A percentile compares a stretch with the other conserved stretches of the same genome.
Evolutionary conservation across 495 filamentous ascomycete genomes (phyloP).

Genomic region (Pyrenula aspistea): DNA sequence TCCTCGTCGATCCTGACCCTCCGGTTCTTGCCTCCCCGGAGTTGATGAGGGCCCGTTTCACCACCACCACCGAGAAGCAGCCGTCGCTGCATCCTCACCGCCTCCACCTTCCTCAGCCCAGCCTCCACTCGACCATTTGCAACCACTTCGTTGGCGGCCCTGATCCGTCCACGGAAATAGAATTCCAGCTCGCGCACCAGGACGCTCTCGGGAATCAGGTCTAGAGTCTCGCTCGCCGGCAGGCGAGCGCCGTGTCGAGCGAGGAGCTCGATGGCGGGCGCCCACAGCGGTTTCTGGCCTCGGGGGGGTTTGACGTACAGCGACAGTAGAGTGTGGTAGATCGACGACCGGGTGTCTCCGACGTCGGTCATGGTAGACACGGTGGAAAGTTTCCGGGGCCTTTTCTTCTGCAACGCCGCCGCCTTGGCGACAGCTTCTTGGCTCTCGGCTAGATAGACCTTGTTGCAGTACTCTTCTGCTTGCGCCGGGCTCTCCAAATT

Average conservation of each 20-base stretch:
- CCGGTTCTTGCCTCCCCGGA: slow-evolving; percentile 49
- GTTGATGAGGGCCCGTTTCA: slow-evolving; percentile 29
- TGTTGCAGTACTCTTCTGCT: slow-evolving; percentile 94
- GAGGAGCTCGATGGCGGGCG: slow-evolving; percentile 73
- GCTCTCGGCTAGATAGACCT: slow-evolving; percentile 52
- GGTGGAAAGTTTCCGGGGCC: not conserved
- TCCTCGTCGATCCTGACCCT: slow-evolving; percentile 76
- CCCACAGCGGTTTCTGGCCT: slow-evolving; percentile 59
- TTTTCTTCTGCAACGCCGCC: slow-evolving; percentile 16
- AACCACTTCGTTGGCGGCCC: slow-evolving; percentile 68
- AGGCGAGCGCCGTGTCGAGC: slow-evolving; percentile 85
- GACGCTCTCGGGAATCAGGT: slow-evolving; percentile 69
- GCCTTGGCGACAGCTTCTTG: slow-evolving; percentile 20
- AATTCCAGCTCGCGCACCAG: slow-evolving; percentile 70
- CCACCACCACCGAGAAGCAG: slow-evolving; percentile 58
- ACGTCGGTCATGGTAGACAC: slow-evolving; percentile 27
- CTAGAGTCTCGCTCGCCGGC: slow-evolving; percentile 71
- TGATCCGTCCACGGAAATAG: slow-evolving; percentile 87
- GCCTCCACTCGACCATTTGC: slow-evolving; percentile 69
- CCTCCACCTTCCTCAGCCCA: slow-evolving; percentile 58
- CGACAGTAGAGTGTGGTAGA: slow-evolving; percentile 82
- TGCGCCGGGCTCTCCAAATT: slow-evolving; percentile 76
- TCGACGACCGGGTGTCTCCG: slow-evolving; percentile 52
- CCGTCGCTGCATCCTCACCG: slow-evolving; percentile 56
- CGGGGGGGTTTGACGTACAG: slow-evolving; percentile 80